Conservation (phyloP, 2,329 filamentous ascomycete genomes). For the Monascus ruber region DNA sequence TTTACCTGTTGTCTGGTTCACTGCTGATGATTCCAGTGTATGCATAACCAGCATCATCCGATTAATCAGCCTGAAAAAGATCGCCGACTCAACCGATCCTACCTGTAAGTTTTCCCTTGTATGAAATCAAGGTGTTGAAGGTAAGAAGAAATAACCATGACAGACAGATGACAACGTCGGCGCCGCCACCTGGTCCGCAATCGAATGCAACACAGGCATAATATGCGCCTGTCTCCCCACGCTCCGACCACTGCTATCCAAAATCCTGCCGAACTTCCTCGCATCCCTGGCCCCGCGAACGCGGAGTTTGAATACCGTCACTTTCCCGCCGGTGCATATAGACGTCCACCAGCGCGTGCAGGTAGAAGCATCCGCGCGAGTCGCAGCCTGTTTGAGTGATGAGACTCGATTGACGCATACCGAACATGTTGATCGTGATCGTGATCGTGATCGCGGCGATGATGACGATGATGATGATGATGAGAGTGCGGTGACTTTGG, state of each 20-base stretch:
- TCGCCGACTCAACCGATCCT: slow-evolving; percentile 21
- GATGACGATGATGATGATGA: slow-evolving; percentile 17
- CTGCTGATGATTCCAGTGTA: slow-evolving; percentile 9
- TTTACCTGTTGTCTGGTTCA: neutral
- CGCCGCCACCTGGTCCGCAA: slow-evolving; percentile 26
- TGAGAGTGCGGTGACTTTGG: slow-evolving; percentile 13
- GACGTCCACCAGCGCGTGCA: neutral
- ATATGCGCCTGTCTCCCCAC: slow-evolving; percentile 33
- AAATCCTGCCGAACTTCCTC: slow-evolving; percentile 18
- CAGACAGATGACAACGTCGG: slow-evolving; percentile 21
- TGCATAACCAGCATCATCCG: slow-evolving; percentile 26
- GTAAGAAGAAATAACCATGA: neutral
- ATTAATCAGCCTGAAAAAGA: slow-evolving; percentile 19
- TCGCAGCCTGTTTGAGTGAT: no score
- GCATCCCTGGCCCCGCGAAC: slow-evolving; percentile 11
- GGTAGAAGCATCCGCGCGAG: neutral
- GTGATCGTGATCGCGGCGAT: slow-evolving; percentile 18
- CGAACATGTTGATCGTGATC: slow-evolving; percentile 14
- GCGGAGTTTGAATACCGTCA: neutral
- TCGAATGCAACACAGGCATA: slow-evolving; percentile 31
- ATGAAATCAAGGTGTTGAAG: no score
- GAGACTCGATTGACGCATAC: slow-evolving; percentile 2
- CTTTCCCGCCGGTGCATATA: neutral
- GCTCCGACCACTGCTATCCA: slow-evolving; percentile 24
- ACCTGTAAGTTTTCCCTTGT: slow-evolving; percentile 17